phyloP scores from a whole-genome alignment of 2,329 filamentous ascomycete species.

The Aspergillus luchuensis region DNA sequence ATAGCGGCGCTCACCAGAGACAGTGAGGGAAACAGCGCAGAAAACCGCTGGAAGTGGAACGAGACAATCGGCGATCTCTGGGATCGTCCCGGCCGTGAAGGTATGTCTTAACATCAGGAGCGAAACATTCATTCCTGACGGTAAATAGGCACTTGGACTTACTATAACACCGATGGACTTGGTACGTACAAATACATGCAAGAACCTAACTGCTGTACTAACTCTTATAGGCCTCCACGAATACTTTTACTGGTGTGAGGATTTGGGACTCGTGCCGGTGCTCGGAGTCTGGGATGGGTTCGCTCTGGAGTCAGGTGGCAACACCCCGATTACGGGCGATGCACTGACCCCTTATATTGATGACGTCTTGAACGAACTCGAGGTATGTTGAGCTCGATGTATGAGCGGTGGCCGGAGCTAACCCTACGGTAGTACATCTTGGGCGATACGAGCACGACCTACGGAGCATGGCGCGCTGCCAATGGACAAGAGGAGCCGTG shows the following conservation, averaged over 20 bases:
- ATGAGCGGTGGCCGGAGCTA: too few species aligned
- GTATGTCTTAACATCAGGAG: conserved; percentile 24
- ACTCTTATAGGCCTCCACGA: conserved; percentile 50
- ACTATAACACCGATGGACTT: background rate
- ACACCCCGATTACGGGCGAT: conserved; percentile 34
- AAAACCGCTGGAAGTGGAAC: conserved; percentile 52
- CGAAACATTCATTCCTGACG: background rate
- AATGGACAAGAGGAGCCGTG: conserved; percentile 65
- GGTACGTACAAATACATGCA: background rate
- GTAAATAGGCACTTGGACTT: background rate
- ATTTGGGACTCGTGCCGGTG: conserved; percentile 47
- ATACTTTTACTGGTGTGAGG: conserved; percentile 52
- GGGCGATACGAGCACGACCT: conserved; percentile 31
- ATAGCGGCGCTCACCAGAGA: background rate
- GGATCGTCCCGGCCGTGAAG: conserved; percentile 50
- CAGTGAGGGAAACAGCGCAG: conserved; percentile 26
- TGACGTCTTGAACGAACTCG: conserved; percentile 40
- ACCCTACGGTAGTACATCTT: conserved; percentile 8
- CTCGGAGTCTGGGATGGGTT: conserved; percentile 50
- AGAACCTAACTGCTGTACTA: conserved; percentile 29
- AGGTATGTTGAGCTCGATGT: conserved; percentile 24
- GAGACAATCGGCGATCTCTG: conserved; percentile 54
- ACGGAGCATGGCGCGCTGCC: conserved; percentile 55
- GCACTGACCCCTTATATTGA: conserved; percentile 37
- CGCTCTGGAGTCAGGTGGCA: conserved; percentile 41